These are phyloP conservation scores for Anthracocystis panici-leucophaei DNA, from an alignment of 1,284 basidiomycete species.

Conservation along the genomic window DNA sequence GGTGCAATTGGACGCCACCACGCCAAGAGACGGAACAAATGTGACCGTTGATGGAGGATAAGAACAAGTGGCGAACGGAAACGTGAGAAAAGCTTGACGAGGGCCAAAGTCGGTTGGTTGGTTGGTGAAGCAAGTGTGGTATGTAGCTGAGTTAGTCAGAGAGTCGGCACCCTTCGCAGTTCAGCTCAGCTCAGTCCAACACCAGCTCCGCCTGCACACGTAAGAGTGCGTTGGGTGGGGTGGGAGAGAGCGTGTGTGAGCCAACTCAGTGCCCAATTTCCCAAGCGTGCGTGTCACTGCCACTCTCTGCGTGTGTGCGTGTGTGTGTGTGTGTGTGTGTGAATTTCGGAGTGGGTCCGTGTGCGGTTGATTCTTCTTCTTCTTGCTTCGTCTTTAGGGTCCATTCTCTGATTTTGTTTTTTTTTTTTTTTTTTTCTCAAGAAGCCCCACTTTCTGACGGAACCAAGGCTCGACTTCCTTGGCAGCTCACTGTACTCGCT, in stretches of 20 bases:
- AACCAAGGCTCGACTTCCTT: slow-evolving; percentile 4
- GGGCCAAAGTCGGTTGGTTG: not conserved
- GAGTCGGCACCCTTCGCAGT: too few species aligned
- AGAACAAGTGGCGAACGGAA: not conserved
- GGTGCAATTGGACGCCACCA: slow-evolving; percentile 4
- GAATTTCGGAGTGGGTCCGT: slow-evolving; percentile 1
- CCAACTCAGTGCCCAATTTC: not conserved
- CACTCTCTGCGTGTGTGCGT: not conserved
- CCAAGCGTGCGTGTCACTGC: not conserved
- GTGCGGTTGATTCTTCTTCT: slow-evolving; percentile 2
- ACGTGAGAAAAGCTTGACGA: too few species aligned
- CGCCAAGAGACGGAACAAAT: slow-evolving; percentile 28
- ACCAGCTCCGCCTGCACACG: slow-evolving; percentile 7
- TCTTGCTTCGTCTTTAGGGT: not conserved
- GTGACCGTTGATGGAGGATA: not conserved
- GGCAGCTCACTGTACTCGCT: too few species aligned
- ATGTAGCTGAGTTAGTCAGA: not conserved
- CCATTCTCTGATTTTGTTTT: too few species aligned
- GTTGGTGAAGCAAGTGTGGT: too few species aligned
- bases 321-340: not conserved
- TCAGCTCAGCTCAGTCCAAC: too few species aligned
- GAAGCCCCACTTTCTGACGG: not conserved
- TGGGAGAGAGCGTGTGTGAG: too few species aligned
- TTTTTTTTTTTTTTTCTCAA: not conserved
- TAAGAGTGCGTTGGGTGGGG: not conserved